Evolutionary conservation across 352 stramenopile genomes (phyloP), one percentile per base, ranked within the genome.

Genomic region (Phytopythium montanum): DNA sequence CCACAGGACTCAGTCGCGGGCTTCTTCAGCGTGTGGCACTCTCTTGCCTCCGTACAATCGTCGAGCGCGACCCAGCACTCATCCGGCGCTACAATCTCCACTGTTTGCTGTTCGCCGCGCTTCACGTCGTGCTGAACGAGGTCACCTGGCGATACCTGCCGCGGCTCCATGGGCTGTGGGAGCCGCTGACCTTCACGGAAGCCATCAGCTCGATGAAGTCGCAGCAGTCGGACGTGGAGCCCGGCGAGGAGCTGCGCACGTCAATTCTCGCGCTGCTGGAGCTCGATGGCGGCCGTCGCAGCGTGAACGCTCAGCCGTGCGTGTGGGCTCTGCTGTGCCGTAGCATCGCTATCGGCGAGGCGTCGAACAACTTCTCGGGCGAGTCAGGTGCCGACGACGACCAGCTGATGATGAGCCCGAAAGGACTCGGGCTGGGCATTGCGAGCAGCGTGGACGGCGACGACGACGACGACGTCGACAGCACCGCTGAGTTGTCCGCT

Each of bases 281-380:
- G 29, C 70, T 92, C 56, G 81, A 91, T 68, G 70, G 69, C 2
- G 63, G 71, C 44, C 73, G 82, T 39, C 75, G 77, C 31, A 56
- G 36, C 42, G 54, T 71, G 28, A 56, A 56, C 10, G 70, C 76
- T 13, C 66, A 90, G 51, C 75, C 76, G 4, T 90, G 85, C 25
- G 54, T 88, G 5, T 94, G 85, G 85, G 80, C 85, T 46, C 61
- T 94, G 3, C 72, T 94, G 41, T 94, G 79, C 53, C 85, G 85
- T 33, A 89, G 85, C 54, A 86, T 94, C 54, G 82, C 81, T 5
- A 88, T 91, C 23, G 82, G 85, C 3, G 85, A 93, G 60, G 88
- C 79, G 9, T 74, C 69, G n/a, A 79, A 70, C 34, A 65, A 64
- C 0, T 80, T 76, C 34, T 53, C 54, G 13, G 50, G 61, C 18